phyloP scores from a whole-genome alignment of 192 early-diverging fungal genomes.

The Backusella morwellensis region DNA sequence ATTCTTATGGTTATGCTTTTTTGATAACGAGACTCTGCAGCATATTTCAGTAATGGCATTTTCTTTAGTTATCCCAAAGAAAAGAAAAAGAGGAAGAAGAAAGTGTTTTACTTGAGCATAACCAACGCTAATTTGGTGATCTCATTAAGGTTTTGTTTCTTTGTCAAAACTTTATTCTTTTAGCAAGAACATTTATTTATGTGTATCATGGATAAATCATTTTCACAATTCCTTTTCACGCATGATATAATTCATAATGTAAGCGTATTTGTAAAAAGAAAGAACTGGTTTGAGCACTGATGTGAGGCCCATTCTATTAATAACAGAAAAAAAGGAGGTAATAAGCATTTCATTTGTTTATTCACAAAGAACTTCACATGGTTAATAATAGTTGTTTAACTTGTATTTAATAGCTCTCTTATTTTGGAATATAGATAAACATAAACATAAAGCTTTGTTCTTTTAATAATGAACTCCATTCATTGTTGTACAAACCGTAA shows the following conservation, averaged over 20 bases:
- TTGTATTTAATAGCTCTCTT: no score
- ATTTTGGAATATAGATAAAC: no score
- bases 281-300: no score
- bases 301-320: no score
- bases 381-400: no score
- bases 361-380: no score
- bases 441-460: no score
- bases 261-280: no score
- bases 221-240: background rate
- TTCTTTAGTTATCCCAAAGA: background rate
- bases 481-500: no score
- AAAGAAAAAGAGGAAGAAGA: background rate
- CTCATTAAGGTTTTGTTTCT: background rate
- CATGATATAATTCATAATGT: background rate
- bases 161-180: background rate
- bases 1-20: background rate
- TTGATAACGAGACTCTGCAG: background rate
- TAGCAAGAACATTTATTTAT: background rate
- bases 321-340: no score
- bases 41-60: background rate
- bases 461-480: no score
- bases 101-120: background rate
- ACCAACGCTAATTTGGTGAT: background rate
- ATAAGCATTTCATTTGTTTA: no score
- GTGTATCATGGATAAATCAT: background rate